Percentiles rank a stretch among this genome's conserved stretches.
Conservation (phyloP, 2,329 filamentous ascomycete genomes). For the Chaetomiaceae sp. region DNA sequence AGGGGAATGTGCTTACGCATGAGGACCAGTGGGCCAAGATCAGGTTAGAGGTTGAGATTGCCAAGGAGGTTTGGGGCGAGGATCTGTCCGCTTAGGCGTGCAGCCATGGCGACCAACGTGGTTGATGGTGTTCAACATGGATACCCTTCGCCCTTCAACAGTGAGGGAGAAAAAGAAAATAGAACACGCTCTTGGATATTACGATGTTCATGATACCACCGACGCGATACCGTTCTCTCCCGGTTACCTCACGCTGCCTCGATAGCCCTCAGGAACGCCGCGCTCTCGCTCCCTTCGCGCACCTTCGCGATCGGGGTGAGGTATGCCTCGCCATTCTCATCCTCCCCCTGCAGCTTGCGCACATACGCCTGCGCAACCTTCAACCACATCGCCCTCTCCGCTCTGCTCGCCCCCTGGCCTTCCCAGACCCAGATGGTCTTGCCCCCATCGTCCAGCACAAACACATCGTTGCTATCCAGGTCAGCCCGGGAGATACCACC, state of each 20-base stretch:
- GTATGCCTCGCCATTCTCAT: slow-evolving; percentile 33
- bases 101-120: background rate
- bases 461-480: slow-evolving; percentile 4
- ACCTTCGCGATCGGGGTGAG: slow-evolving; percentile 54
- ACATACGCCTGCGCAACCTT: slow-evolving; percentile 6
- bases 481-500: background rate
- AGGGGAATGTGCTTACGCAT: slow-evolving; percentile 52
- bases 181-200: too few species aligned
- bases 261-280: slow-evolving; percentile 48
- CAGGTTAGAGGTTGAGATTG: slow-evolving; percentile 50
- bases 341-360: slow-evolving; percentile 33
- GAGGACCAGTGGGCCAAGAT: slow-evolving; percentile 58
- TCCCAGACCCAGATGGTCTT: slow-evolving; percentile 8
- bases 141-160: slow-evolving; percentile 15
- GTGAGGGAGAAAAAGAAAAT: background rate
- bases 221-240: background rate
- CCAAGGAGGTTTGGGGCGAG: slow-evolving; percentile 52
- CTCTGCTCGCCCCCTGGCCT: background rate
- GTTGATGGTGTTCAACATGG: slow-evolving; percentile 9
- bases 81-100: slow-evolving; percentile 34
- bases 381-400: slow-evolving; percentile 10
- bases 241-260: slow-evolving; percentile 18
- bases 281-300: slow-evolving; percentile 51
- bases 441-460: slow-evolving; percentile 4
- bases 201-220: too few species aligned